phyloP scores from a whole-genome alignment of 108 stramenopile genomes.

The Nannochloropsis gaditana region DNA sequence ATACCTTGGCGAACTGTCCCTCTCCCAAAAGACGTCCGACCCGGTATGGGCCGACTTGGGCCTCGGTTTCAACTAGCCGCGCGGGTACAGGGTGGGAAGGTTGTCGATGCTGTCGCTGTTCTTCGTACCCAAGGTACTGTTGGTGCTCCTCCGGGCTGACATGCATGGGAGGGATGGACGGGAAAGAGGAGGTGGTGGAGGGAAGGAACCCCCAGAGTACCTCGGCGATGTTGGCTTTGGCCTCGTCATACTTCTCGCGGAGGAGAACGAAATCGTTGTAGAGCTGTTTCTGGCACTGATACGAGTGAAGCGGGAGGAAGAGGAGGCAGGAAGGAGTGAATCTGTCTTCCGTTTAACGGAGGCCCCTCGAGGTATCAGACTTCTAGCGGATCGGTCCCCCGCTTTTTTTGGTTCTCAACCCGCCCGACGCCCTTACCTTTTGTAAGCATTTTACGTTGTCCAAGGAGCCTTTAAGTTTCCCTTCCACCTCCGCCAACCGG shows the following conservation, averaged over 20 bases:
- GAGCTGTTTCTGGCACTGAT: slow-evolving; percentile 25
- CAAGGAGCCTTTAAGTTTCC: neutral
- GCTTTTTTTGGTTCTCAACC: neutral
- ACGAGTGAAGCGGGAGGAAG: neutral
- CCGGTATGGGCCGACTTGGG: slow-evolving; percentile 32
- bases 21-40: slow-evolving; percentile 47
- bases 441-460: neutral
- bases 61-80: slow-evolving; percentile 3
- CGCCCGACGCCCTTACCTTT: neutral
- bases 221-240: slow-evolving; percentile 34
- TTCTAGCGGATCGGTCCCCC: too few relatives aligned
- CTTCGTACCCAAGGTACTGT: neutral
- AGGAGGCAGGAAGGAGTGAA: too few relatives aligned
- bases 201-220: slow-evolving; percentile 46
- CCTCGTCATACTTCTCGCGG: slow-evolving; percentile 45
- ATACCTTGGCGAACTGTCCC: slow-evolving; percentile 50
- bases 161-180: slow-evolving; percentile 18
- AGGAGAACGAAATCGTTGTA: slow-evolving; percentile 46
- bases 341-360: too few relatives aligned
- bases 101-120: neutral
- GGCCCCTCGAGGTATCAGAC: too few relatives aligned
- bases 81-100: neutral
- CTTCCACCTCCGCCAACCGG: slow-evolving; percentile 15
- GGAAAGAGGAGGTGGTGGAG: slow-evolving; percentile 22
- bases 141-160: too few relatives aligned